Evolutionary conservation across 495 filamentous ascomycete genomes (phyloP), one percentile per base, ranked within the genome.

Genomic region (Corynascus novoguineensis): DNA sequence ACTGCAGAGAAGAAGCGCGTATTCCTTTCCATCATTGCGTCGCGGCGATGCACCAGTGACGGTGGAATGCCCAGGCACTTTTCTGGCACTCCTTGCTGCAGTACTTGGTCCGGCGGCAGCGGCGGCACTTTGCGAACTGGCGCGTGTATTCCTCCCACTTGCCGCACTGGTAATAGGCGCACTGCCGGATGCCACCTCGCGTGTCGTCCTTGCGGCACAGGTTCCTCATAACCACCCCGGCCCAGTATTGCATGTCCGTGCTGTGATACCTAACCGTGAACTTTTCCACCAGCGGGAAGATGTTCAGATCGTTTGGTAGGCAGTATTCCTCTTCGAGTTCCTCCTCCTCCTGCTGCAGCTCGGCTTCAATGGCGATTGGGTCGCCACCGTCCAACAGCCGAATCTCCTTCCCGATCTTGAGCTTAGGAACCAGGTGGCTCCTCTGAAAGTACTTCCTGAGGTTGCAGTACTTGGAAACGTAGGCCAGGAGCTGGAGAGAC

Each of bases 51-150:
- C 93, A 98, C 93, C 93, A 98, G 73, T 97, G 92, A 42, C 93
- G 84, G 67, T 98, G 93, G 71, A 89, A 96, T 12, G 93, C 89
- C 93, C 93, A 98, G 9, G 93, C 93, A 61, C 89, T 91, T 78
- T 98, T 97, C 72, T 98, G 93, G 74, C 93, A 98, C 66, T 97
- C 93, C 73, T 98, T 98, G 81, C 90, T 96, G 85, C 93, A 98
- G 75, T 98, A 98, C 70, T 98, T 98, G 60, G 93, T 98, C 59
- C 93, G 86, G 60, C 93, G 86, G 74, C 93, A 98, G 47, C 93
- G 85, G 41, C 93, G 86, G 74, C 93, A 98, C 71, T 98, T 98
- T 62, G 93, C 93, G 71, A 97, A 98, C 68, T 97, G 92, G 41
- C 93, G 82, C 52, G 92, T 90, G 71, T 79, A 96, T 72, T 95